Percentiles rank a stretch among this genome's conserved stretches.
Evolutionary conservation across 2,329 filamentous ascomycete genomes (phyloP).

Genomic region (Dothideomycetes sp.): DNA sequence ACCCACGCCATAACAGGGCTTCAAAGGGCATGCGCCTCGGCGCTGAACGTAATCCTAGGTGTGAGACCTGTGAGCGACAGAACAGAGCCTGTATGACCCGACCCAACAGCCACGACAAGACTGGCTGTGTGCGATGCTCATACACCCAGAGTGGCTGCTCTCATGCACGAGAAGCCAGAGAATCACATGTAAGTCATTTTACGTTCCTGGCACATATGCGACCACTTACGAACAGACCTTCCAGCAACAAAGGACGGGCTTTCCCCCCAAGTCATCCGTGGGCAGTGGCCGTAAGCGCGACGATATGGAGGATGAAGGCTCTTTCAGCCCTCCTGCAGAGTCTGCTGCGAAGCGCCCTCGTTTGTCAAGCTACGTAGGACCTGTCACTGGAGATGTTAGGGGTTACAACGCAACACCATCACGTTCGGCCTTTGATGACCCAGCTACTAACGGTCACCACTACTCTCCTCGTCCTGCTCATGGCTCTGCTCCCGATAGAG

Average conservation of each 20-base stretch:
- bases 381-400: background rate
- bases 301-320: conserved; percentile 6
- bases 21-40: conserved; percentile 11
- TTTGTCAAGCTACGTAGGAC: conserved; percentile 5
- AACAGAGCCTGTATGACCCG: conserved; percentile 9
- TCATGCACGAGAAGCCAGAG: conserved; percentile 11
- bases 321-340: conserved; percentile 3
- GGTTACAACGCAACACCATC: conserved; percentile 3
- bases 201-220: background rate
- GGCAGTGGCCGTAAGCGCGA: conserved; percentile 6
- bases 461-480: background rate
- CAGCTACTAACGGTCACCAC: conserved; percentile 1
- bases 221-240: background rate
- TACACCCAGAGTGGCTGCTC: conserved; percentile 10
- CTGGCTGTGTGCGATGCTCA: conserved; percentile 11
- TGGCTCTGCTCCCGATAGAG: background rate
- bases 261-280: background rate
- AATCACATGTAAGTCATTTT: conserved; percentile 7
- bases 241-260: conserved; percentile 10
- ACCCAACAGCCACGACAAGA: conserved; percentile 11
- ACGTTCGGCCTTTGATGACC: background rate
- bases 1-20: conserved; percentile 8
- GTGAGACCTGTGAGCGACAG: conserved; percentile 8
- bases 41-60: conserved; percentile 6
- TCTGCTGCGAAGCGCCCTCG: conserved; percentile 6